Evolutionary conservation across 202 grass and related monocot genomes (phyloP).

Genomic region (Dendrocalamus latiflorus): DNA sequence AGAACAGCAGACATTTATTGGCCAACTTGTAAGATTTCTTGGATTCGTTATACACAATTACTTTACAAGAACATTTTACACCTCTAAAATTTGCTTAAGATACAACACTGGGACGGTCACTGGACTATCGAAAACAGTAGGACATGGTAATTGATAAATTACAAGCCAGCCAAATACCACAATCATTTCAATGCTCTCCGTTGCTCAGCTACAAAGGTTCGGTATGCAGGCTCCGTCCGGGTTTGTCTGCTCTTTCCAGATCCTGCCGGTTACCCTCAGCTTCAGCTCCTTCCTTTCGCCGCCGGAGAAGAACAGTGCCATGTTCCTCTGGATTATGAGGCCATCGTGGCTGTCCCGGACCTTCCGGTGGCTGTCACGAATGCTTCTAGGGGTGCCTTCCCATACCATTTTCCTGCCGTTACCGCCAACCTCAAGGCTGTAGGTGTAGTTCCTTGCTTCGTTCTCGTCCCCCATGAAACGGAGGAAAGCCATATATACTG

Average conservation of each 20-base stretch:
- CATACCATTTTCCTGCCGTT: no score
- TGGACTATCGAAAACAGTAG: slow-evolving; percentile 31
- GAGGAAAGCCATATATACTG: no score
- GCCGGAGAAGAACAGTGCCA: no score
- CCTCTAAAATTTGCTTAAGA: slow-evolving; percentile 13
- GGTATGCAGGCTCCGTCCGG: slow-evolving; percentile 45
- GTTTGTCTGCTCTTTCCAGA: slow-evolving; percentile 79
- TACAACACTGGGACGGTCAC: slow-evolving; percentile 26
- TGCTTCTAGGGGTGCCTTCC: no score
- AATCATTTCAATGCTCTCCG: no score
- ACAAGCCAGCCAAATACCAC: slow-evolving; percentile 42
- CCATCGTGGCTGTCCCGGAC: no score
- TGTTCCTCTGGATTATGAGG: no score
- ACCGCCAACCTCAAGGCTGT: no score
- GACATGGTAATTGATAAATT: slow-evolving; percentile 27
- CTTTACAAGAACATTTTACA: slow-evolving; percentile 53
- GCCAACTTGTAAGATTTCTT: slow-evolving; percentile 32
- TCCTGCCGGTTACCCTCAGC: slow-evolving; percentile 67
- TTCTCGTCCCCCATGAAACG: no score
- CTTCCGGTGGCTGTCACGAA: no score
- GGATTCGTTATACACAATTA: slow-evolving; percentile 48
- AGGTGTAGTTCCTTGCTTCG: no score
- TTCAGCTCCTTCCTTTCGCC: slow-evolving; percentile 88
- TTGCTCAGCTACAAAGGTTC: no score
- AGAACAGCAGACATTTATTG: background rate